Evolutionary conservation across 1,284 basidiomycete species (phyloP), one percentile per base, ranked within the genome.

Genomic region (Sporisorium reilianum): DNA sequence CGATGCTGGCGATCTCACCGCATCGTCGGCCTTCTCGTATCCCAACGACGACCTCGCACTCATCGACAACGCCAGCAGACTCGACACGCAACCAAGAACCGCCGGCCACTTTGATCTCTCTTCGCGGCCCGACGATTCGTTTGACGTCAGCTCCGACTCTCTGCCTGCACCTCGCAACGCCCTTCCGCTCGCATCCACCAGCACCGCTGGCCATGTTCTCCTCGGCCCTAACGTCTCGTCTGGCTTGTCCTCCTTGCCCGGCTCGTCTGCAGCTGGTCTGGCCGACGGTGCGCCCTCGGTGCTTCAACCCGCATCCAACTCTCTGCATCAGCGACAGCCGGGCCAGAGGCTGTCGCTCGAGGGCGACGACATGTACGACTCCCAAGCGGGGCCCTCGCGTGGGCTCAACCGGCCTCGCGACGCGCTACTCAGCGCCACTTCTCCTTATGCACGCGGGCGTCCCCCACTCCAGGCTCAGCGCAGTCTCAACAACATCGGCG

Each of bases 361-460:
- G 12, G 42, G 11, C 23, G 62, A 62, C 52, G 63, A 58, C 2
- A 50, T 70, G 56, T 66, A 59, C 53, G 67, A 75, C 3, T 70
- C 72, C 10, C 67, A 70, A 45, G 72, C 67, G 8, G 72, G 72
- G 8, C 72, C 72, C 14, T 75, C 72, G 12, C 66, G 72, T 30
- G 55, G 59, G 1, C 25, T 75, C 20, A 51, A 65, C 9, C 42
- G 67, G 18, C 34, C 55, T 22, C 46, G 60, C 53, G 72, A 75
- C n/a, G 55, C 64, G 16, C 46, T 64, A 14, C 54, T 58, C 6
- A 49, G 49, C 28, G 52, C 23, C 50, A 66, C 50, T 46, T 67
- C 66, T 49, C 72, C 72, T 14, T 69, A 69, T 28, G 52, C 36
- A 2, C 68, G 59, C 9, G 51, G 32, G 26, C 67, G 67, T 14